A percentile compares a stretch with the other conserved stretches of the same genome.
Evolutionary conservation across 2,329 filamentous ascomycete genomes (phyloP).

Genomic region (Talaromyces sp.): DNA sequence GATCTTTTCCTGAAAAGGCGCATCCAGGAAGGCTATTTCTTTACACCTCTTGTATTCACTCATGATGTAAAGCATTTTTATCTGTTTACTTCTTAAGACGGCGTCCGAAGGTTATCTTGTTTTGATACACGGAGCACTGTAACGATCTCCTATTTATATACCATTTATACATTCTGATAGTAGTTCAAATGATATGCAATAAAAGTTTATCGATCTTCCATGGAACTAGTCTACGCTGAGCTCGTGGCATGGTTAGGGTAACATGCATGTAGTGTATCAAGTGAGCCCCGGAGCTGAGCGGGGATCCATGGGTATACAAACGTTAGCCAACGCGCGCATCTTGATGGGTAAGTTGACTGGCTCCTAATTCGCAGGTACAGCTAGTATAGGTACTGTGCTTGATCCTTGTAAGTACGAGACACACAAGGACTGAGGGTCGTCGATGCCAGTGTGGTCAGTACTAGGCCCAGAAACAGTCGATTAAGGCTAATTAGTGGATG

Average conservation of each 20-base stretch:
- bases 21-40: not conserved
- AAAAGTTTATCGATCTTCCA: not conserved
- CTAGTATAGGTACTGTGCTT: conserved; percentile 21
- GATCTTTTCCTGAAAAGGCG: not conserved
- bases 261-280: not conserved
- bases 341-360: not conserved
- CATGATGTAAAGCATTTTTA: not conserved
- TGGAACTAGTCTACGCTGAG: not conserved
- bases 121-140: not conserved
- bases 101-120: not conserved
- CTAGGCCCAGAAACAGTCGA: not conserved
- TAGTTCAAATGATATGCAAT: not conserved
- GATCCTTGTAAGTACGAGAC: conserved; percentile 21
- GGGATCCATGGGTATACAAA: too few relatives aligned
- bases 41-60: not conserved
- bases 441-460: conserved; percentile 20
- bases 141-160: not conserved
- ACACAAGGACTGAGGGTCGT: conserved; percentile 18
- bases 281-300: too few relatives aligned
- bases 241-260: not conserved
- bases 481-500: not conserved
- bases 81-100: not conserved
- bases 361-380: conserved; percentile 14
- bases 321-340: not conserved
- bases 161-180: not conserved